Evolutionary conservation across 805 yeast species (phyloP), one percentile per base, ranked within the genome.

Genomic region (Candida insectalens): DNA sequence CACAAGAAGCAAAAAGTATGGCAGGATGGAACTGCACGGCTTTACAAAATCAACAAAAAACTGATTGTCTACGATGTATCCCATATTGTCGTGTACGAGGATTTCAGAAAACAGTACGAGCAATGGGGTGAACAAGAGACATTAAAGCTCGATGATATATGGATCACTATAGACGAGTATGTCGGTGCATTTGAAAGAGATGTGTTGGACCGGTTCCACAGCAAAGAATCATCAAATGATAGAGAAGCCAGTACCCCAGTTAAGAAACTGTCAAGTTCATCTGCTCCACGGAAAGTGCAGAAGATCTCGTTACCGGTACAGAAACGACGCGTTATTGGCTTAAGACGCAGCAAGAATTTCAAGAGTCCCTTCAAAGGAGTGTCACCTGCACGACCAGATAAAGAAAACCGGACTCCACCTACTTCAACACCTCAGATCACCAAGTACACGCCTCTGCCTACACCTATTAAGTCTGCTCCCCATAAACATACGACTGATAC

Each of bases 11-110:
- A 57, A 30, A 70, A 71, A 44, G 53, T 53, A 37, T 72, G 77
- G 77, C 57, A 57, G 36, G 79, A 72, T 43, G 77, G 77, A 1
- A 54, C 45, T 8, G 45, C 71, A 35, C 57, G 58, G 36, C 59
- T 53, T 46, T 72, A 65, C 46, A 63, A 61, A 41, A 59, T 69
- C 43, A 72, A 72, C 48, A 62, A 63, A 28, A 69, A 70, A 43
- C 36, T 71, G 8, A 66, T 67, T 34, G 49, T 71, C 15, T 53
- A 48, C 32, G 62, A 61, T 38, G 65, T 58, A 6, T 37, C 39
- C n/a, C 36, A 37, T 13, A 30, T 50, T 16, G 47, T 51, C 21
- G 43, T 65, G 6, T 44, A 40, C 29, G 40, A 45, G 2, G 53
- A 47, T 31, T 54, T 54, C 36, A 34, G 43, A 26, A 38, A 31